These are phyloP conservation scores for Chaetomiaceae sp. DNA, from an alignment of 2,329 filamentous ascomycete species.

Conservation along the genomic window DNA sequence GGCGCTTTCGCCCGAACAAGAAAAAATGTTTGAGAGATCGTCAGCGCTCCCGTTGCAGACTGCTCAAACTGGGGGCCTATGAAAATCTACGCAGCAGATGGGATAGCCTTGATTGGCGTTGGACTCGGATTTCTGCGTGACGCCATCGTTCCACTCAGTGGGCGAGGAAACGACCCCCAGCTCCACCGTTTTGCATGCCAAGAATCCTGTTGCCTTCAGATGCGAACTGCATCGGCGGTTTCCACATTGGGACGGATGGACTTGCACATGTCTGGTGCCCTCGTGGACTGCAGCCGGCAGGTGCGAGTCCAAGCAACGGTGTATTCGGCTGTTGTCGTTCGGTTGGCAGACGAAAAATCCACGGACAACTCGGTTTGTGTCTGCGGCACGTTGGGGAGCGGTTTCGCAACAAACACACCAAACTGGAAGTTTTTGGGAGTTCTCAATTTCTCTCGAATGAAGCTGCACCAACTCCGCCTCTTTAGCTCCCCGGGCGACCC, in stretches of 20 bases:
- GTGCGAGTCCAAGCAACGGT: background rate
- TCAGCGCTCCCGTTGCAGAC: too few species aligned
- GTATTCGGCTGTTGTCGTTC: background rate
- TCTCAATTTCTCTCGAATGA: too few species aligned
- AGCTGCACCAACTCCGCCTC: background rate
- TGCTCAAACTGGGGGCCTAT: background rate
- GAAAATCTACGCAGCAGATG: background rate
- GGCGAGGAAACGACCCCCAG: background rate
- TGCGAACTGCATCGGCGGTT: slow-evolving; percentile 1
- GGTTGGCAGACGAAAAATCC: too few species aligned
- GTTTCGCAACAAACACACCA: too few species aligned
- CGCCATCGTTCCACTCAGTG: slow-evolving; percentile 5
- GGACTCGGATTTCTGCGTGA: background rate
- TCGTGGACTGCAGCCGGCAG: background rate
- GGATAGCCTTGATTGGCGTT: background rate
- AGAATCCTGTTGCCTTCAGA: background rate
- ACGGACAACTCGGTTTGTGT: too few species aligned
- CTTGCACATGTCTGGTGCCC: background rate
- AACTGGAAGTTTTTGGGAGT: too few species aligned
- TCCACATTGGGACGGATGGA: slow-evolving; percentile 6
- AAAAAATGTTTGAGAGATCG: too few species aligned
- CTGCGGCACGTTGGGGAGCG: too few species aligned
- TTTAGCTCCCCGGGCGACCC: background rate
- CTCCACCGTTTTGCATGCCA: slow-evolving; percentile 5
- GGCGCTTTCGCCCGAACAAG: too few species aligned